Base-by-base conservation (phyloP, 345 rosid genomes). In the Eucalyptus brandiana region DNA sequence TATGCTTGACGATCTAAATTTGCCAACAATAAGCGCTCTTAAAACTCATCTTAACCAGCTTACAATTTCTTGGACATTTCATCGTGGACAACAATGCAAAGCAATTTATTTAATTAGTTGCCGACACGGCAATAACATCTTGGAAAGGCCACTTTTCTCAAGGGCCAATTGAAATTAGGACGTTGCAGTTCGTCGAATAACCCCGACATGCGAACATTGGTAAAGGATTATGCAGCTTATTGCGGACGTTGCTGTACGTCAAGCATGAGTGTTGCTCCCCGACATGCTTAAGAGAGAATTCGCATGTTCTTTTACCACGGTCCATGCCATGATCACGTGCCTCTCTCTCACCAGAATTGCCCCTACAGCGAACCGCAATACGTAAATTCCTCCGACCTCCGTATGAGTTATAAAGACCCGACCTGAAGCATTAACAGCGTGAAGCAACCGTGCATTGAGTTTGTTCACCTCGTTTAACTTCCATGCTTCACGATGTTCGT, bases 371-470 rank as follows among this genome's bases (percentile, higher is more conserved):
- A 91, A 91, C 14, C 94, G 17, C 32, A 93, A 62, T 8, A 93
- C 34, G 45, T 89, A 93, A 8, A 90, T 12, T 26, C 67, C 67
- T 60, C 67, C 67, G 16, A 60, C 67, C 67, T 11, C n/a, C 17
- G 67, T 12, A 6, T 53, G 24, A 92, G 91, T 91, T 86, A 92
- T 53, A 48, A 51, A 93, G 15, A 90, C 40, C 16, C 86, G 80
- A 85, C 95, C 95, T 16, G 92, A 87, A 10, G 89, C 91, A 80
- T 94, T 95, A 8, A 93, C 45, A 3, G 88, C 53, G 37, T 93
- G 92, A n/a, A 95, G 56, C 23, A 95, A 67, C 44, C 69, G 67
- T 26, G 87, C 87, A 60, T 91, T 95, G 5, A 86, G 87, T 45
- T 87, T 91, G 54, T 95, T 95, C 14, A 90, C 91, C 32, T 28